phyloP scores from a whole-genome alignment of 2,329 filamentous ascomycete genomes.

The Fusarium continuum region DNA sequence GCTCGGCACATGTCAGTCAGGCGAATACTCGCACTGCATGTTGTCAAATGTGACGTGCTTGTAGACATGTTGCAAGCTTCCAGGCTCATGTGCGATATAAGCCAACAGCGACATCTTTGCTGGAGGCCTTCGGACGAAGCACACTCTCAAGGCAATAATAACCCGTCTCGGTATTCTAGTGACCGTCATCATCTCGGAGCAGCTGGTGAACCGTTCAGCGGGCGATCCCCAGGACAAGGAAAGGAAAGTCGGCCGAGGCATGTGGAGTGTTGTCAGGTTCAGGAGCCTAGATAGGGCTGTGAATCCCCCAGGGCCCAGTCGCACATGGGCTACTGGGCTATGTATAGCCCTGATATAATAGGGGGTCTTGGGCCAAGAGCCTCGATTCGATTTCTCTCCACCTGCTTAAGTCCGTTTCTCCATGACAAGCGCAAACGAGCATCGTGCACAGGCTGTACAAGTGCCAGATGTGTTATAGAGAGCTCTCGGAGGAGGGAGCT shows the following conservation, averaged over 20 bases:
- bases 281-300: conserved; percentile 30
- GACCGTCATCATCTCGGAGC: background rate
- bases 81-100: background rate
- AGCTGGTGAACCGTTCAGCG: conserved; percentile 5
- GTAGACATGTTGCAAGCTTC: conserved; percentile 15
- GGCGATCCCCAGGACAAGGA: conserved; percentile 6
- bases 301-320: background rate
- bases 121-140: conserved; percentile 17
- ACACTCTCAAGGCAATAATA: background rate
- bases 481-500: background rate
- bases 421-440: conserved; percentile 13
- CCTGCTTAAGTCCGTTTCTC: background rate
- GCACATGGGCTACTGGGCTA: background rate
- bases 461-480: background rate
- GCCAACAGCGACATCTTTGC: background rate
- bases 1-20: background rate
- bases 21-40: background rate
- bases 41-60: conserved; percentile 16
- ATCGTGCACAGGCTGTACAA: background rate
- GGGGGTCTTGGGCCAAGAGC: conserved; percentile 1
- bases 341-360: conserved; percentile 4
- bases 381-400: conserved; percentile 7
- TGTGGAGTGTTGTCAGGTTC: conserved; percentile 19
- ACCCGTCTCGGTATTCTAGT: background rate
- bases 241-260: conserved; percentile 17